phyloP scores from a whole-genome alignment of 1,284 basidiomycete genomes.

The Trichosporon asahii region DNA sequence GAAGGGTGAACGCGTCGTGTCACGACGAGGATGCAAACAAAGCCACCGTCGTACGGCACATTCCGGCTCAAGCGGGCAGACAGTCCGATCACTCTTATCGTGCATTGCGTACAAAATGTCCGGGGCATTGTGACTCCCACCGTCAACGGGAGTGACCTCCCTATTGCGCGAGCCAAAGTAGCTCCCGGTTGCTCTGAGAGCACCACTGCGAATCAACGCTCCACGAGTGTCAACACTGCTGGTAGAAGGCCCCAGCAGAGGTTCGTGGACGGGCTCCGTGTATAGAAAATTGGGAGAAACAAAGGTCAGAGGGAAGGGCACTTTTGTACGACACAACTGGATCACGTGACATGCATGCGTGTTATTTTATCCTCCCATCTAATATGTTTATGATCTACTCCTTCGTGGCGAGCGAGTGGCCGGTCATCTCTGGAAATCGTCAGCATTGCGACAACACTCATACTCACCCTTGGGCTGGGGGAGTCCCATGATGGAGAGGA shows the following conservation, averaged over 20 bases:
- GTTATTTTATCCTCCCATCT: conserved; percentile 4
- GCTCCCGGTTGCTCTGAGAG: conserved; percentile 24
- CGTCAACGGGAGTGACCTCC: conserved; percentile 13
- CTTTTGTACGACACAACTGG: not conserved
- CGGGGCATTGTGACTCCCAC: conserved; percentile 27
- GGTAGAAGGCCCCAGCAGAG: conserved; percentile 10
- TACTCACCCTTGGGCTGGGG: conserved; percentile 41
- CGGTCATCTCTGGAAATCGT: conserved; percentile 21
- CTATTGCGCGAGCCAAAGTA: conserved; percentile 28
- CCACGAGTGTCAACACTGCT: conserved; percentile 24
- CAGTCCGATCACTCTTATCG: too few relatives aligned
- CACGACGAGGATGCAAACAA: not conserved
- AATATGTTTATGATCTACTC: conserved; percentile 4
- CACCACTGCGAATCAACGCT: conserved; percentile 12
- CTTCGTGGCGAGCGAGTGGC: conserved; percentile 23
- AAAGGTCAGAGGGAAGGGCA: too few relatives aligned
- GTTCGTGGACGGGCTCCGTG: conserved; percentile 24
- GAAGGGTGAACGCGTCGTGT: not conserved
- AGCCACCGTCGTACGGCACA: not conserved
- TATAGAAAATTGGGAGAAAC: conserved; percentile 19
- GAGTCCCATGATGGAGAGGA: conserved; percentile 67
- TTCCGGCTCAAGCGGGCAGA: not conserved
- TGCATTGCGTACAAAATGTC: conserved; percentile 11
- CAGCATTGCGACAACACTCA: not conserved
- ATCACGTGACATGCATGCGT: conserved; percentile 14